Evolutionary conservation across 2,329 filamentous ascomycete species (phyloP).

Genomic region (Fusarium falciforme): DNA sequence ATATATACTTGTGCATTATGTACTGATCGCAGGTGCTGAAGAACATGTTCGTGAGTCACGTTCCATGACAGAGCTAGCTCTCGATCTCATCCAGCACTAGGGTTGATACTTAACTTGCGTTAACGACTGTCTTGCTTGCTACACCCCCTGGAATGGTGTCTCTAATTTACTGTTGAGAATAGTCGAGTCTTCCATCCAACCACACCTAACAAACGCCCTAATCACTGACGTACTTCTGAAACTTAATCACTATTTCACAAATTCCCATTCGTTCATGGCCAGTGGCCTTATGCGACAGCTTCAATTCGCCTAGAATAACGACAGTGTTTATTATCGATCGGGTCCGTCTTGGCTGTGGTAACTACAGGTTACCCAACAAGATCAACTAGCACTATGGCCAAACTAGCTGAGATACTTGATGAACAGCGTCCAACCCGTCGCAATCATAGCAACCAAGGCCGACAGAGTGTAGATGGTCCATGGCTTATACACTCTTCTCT

Average conservation of each 20-base stretch:
- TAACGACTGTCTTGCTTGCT: background rate
- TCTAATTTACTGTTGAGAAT: background rate
- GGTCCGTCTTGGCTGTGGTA: background rate
- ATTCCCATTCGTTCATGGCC: background rate
- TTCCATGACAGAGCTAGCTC: background rate
- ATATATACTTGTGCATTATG: background rate
- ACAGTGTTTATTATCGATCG: background rate
- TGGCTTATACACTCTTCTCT: constrained; percentile 16
- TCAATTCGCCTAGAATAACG: background rate
- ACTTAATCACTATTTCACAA: background rate
- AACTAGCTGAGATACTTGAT: constrained; percentile 32
- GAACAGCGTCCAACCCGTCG: constrained; percentile 30
- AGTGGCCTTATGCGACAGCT: background rate
- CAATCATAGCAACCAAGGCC: constrained; percentile 28
- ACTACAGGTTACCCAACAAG: background rate
- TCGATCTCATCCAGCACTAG: background rate
- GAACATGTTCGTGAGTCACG: background rate
- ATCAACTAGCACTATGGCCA: background rate
- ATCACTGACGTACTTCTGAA: background rate
- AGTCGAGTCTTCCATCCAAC: background rate
- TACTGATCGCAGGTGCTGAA: background rate
- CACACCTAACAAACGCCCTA: background rate
- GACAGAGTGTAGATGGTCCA: constrained; percentile 24
- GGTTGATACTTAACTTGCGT: background rate
- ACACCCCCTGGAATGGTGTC: background rate